Percentiles rank a stretch among this genome's conserved stretches.
Conservation (phyloP, 306 rosid genomes). For the Mimosa pudica region DNA sequence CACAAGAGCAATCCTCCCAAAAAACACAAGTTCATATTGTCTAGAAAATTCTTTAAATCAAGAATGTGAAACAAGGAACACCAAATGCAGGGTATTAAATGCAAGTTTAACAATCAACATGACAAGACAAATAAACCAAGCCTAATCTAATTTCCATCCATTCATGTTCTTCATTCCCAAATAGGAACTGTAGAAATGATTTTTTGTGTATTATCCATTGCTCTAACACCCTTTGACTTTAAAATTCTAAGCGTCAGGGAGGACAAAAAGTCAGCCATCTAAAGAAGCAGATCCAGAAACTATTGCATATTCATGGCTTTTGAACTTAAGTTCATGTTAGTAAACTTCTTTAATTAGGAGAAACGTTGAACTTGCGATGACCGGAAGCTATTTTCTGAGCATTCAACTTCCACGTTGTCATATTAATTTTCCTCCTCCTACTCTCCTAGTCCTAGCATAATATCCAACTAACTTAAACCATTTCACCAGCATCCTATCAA, state of each 20-base stretch:
- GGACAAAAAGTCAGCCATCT: conserved; percentile 23
- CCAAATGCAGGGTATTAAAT: conserved; percentile 29
- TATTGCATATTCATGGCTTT: conserved; percentile 23
- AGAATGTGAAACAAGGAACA: conserved; percentile 34
- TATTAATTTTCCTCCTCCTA: conserved; percentile 29
- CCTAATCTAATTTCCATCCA: conserved; percentile 19
- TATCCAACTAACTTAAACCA: conserved; percentile 34
- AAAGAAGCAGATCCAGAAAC: conserved; percentile 24
- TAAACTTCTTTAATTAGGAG: conserved; percentile 17
- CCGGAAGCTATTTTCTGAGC: conserved; percentile 4
- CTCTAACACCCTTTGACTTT: conserved; percentile 20
- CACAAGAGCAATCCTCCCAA: conserved; percentile 29
- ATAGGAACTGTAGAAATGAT: conserved; percentile 12
- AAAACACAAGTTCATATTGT: conserved; percentile 22
- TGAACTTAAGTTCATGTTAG: conserved; percentile 10
- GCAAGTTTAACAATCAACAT: conserved; percentile 26
- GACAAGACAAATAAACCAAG: conserved; percentile 25
- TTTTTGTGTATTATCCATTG: conserved; percentile 28
- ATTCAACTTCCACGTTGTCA: conserved; percentile 25
- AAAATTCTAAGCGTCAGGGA: conserved; percentile 8
- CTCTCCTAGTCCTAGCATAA: conserved; percentile 24
- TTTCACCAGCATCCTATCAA: conserved; percentile 38
- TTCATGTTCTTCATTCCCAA: conserved; percentile 23
- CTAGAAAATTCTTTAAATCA: conserved; percentile 9
- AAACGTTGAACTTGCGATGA: conserved; percentile 8